phyloP scores from a whole-genome alignment of 192 early-diverging fungal genomes.

The Phycomyces nitens region DNA sequence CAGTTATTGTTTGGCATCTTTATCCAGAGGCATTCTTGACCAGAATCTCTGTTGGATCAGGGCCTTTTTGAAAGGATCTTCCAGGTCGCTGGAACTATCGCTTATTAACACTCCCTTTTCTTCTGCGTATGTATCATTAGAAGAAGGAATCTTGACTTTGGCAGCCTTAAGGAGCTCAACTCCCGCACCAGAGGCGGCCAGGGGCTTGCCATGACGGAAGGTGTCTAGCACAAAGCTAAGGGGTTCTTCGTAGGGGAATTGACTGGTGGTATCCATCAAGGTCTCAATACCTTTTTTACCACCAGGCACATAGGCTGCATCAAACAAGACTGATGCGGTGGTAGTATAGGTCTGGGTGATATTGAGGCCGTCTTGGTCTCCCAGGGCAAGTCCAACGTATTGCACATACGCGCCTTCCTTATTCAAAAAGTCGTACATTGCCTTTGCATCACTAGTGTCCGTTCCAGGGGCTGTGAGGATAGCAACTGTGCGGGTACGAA shows the following conservation, averaged over 20 bases:
- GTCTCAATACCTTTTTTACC: slow-evolving; percentile 4
- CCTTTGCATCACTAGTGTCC: slow-evolving; percentile 9
- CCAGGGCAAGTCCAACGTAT: slow-evolving; percentile 8
- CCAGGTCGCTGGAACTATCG: background rate
- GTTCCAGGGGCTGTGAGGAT: slow-evolving; percentile 22
- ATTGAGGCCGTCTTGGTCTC: slow-evolving; percentile 4
- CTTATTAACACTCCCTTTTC: background rate
- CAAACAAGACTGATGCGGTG: slow-evolving; percentile 18
- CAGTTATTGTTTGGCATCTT: too few relatives aligned
- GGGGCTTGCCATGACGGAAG: slow-evolving; percentile 22
- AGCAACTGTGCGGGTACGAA: slow-evolving; percentile 12
- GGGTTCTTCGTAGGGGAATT: slow-evolving; percentile 23
- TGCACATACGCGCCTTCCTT: slow-evolving; percentile 8
- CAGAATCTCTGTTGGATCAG: slow-evolving; percentile 16
- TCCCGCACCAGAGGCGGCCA: slow-evolving; percentile 16
- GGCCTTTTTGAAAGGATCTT: slow-evolving; percentile 6
- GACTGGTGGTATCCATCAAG: background rate
- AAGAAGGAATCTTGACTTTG: background rate
- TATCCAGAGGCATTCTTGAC: slow-evolving; percentile 8
- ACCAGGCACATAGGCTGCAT: slow-evolving; percentile 29
- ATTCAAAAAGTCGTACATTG: slow-evolving; percentile 15
- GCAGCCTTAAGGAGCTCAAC: slow-evolving; percentile 11
- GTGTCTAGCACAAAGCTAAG: slow-evolving; percentile 15
- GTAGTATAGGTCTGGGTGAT: slow-evolving; percentile 19
- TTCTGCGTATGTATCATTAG: background rate